Conservation (phyloP, 2,329 filamentous ascomycete species). For the Pseudogymnoascus sp. region DNA sequence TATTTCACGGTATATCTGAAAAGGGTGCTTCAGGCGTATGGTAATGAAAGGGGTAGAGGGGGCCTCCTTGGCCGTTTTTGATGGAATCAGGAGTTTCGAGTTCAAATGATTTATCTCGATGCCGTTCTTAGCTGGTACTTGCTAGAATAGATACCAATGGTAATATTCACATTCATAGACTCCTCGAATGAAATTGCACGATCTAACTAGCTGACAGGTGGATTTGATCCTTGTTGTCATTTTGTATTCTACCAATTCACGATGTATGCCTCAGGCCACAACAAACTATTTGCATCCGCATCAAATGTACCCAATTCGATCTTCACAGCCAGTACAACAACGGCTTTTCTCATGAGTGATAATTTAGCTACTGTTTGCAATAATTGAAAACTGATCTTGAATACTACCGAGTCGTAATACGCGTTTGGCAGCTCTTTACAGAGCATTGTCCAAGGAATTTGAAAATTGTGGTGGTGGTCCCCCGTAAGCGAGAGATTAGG, state of each 20-base stretch:
- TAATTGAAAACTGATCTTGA: not conserved
- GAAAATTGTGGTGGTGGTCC: constrained; percentile 15
- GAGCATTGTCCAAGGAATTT: not conserved
- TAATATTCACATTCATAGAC: not conserved
- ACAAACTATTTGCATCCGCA: not conserved
- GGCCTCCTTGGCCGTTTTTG: not conserved
- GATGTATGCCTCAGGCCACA: not conserved
- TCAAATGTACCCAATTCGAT: constrained; percentile 6
- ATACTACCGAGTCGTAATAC: not conserved
- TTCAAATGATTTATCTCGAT: constrained; percentile 1
- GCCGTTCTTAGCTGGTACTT: not conserved
- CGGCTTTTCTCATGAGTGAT: not conserved
- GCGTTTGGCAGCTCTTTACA: not conserved
- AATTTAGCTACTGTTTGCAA: not conserved
- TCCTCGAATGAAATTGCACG: not conserved
- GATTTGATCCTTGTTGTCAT: not conserved
- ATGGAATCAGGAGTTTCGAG: constrained; percentile 6
- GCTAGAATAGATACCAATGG: constrained; percentile 3
- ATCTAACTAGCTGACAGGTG: not conserved
- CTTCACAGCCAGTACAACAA: not conserved
- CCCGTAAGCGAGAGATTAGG: constrained; percentile 26
- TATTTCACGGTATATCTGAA: constrained; percentile 8
- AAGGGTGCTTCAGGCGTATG: constrained; percentile 5
- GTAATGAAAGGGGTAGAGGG: not conserved
- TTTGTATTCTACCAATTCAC: not conserved